Evolutionary conservation across 2,329 filamentous ascomycete genomes (phyloP), one percentile per base, ranked within the genome.

Genomic region (Madurella mycetomatis): DNA sequence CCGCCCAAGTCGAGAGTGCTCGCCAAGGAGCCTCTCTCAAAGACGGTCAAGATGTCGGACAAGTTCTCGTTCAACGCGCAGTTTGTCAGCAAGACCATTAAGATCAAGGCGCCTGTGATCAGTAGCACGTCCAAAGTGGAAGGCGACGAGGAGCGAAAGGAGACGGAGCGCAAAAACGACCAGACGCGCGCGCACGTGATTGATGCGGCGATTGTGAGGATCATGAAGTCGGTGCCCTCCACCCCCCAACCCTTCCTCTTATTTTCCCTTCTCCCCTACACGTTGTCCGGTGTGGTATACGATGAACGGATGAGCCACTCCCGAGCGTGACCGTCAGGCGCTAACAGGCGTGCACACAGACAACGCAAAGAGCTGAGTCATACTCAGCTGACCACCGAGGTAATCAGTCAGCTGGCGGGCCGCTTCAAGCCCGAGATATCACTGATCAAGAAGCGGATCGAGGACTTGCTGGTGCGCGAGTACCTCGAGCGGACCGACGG

Each of bases 51-150:
- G 63, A 71, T 83, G 0, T 83, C 83, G 0, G 92, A 97, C 69
- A 80, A 73, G 25, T 97, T 97, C 69, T 79, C 74, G 9, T 95
- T 92, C 76, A 96, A 97, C 67, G 76, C 85, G 32, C 77, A 83
- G 13, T 97, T 96, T 72, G 78, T 83, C 46, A 92, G 88, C 72
- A 91, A 90, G 67, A 85, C 88, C 47, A 80, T 94, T 65, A 90
- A 89, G 69, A 90, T 96, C 72, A 95, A 95, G 70, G 89, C 94
- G 17, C 90, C 90, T 18, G 87, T 94, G 5, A 87, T 96, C 62
- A 88, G 83, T 47, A 83, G 85, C 1, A 82, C 86, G 16, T 95
- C 90, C 68, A 94, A 90, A 72, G 88, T 95, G 1, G 92, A 97
- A 72, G 90, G 83, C 49, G 75, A 82, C 60, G 76, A 81, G 2